Evolutionary conservation across 2,329 filamentous ascomycete species (phyloP).

Genomic region (Xylariaceae sp.): DNA sequence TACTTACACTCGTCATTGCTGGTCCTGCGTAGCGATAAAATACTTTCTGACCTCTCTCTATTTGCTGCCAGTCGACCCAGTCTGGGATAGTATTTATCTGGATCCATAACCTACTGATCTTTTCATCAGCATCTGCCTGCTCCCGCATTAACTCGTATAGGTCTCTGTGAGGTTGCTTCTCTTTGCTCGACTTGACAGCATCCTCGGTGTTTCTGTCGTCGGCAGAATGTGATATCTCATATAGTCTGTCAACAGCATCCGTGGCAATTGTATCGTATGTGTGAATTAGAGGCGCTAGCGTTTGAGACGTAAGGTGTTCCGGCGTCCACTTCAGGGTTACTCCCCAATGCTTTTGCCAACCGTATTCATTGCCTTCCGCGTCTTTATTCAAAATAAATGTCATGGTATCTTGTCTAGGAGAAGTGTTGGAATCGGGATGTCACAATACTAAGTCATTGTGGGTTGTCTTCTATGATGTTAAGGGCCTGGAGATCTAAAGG

Average conservation of each 20-base stretch:
- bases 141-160: constrained; percentile 65
- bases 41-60: constrained; percentile 72
- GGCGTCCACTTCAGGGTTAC: constrained; percentile 71
- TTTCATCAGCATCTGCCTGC: constrained; percentile 58
- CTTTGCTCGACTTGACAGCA: constrained; percentile 28
- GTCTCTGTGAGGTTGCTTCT: constrained; percentile 51
- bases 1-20: constrained; percentile 58
- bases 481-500: background rate
- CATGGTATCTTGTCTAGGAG: constrained; percentile 9
- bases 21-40: constrained; percentile 77
- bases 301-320: constrained; percentile 61
- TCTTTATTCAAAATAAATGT: background rate
- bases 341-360: constrained; percentile 53
- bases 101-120: constrained; percentile 61
- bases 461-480: background rate
- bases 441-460: background rate
- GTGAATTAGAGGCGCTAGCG: constrained; percentile 62
- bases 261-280: constrained; percentile 71
- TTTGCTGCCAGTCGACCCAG: constrained; percentile 80
- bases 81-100: constrained; percentile 68
- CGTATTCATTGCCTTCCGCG: constrained; percentile 11
- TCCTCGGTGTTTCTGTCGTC: constrained; percentile 24
- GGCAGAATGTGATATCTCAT: constrained; percentile 58
- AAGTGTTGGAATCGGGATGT: background rate
- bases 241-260: constrained; percentile 65